Conservation (phyloP, 306 rosid species). For the Cicer pinnatifidum region DNA sequence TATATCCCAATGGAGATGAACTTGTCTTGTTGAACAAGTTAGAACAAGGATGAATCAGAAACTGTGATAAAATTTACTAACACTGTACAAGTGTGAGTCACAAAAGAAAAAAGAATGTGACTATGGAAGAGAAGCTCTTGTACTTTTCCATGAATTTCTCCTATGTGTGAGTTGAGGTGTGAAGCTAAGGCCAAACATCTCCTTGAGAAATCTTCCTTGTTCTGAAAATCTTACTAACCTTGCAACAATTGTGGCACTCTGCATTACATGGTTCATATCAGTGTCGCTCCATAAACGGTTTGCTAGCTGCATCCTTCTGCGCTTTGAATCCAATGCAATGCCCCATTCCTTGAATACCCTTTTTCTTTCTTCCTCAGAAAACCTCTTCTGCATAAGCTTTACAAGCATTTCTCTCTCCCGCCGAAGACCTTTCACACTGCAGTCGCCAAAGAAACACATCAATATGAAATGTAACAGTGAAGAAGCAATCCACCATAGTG, state of each 20-base stretch:
- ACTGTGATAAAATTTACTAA: slow-evolving; percentile 37
- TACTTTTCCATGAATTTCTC: slow-evolving; percentile 72
- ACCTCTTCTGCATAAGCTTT: slow-evolving; percentile 80
- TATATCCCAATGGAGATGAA: slow-evolving; percentile 25
- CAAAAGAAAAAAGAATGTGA: slow-evolving; percentile 1
- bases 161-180: slow-evolving; percentile 61
- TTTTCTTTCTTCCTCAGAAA: slow-evolving; percentile 71
- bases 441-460: slow-evolving; percentile 36
- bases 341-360: slow-evolving; percentile 75
- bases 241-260: slow-evolving; percentile 83
- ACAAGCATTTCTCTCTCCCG: slow-evolving; percentile 79
- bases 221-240: slow-evolving; percentile 79
- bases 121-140: slow-evolving; percentile 55
- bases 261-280: slow-evolving; percentile 64
- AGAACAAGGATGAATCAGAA: slow-evolving; percentile 36
- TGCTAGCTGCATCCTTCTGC: slow-evolving; percentile 84
- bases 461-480: slow-evolving; percentile 12
- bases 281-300: slow-evolving; percentile 69
- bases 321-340: slow-evolving; percentile 76
- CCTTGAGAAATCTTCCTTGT: slow-evolving; percentile 80
- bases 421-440: slow-evolving; percentile 69
- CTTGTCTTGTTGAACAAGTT: slow-evolving; percentile 29
- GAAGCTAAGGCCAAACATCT: slow-evolving; percentile 95
- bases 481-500: background rate
- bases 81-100: slow-evolving; percentile 41